A percentile compares a stretch with the other conserved stretches of the same genome.
These are phyloP conservation scores for Lipomyces lipofer DNA, from an alignment of 805 yeast genomes.

Conservation along the genomic window DNA sequence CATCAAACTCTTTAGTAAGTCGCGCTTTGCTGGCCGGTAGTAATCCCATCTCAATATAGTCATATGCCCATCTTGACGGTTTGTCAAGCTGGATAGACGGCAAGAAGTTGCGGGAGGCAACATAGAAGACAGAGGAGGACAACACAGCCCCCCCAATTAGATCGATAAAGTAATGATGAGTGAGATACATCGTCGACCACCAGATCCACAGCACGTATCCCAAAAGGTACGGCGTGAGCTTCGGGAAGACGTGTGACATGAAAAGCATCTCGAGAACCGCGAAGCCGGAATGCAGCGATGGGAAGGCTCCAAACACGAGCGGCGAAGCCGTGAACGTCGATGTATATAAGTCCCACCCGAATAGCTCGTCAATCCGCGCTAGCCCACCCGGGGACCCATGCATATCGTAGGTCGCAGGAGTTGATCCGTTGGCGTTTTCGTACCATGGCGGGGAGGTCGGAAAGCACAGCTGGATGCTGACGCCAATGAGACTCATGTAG, in stretches of 20 bases:
- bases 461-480: slow-evolving; percentile 72
- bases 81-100: slow-evolving; percentile 51
- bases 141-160: slow-evolving; percentile 91
- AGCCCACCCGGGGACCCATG: slow-evolving; percentile 95
- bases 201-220: slow-evolving; percentile 91
- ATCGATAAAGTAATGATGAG: slow-evolving; percentile 95
- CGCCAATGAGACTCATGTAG: slow-evolving; percentile 87
- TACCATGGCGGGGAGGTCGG: slow-evolving; percentile 99
- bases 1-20: slow-evolving; percentile 23
- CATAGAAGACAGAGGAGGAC: slow-evolving; percentile 66
- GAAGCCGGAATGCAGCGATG: slow-evolving; percentile 89
- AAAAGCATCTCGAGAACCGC: slow-evolving; percentile 92
- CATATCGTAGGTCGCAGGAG: slow-evolving; percentile 89
- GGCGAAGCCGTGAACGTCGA: slow-evolving; percentile 82
- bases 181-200: slow-evolving; percentile 98
- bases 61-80: slow-evolving; percentile 46
- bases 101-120: slow-evolving; percentile 62
- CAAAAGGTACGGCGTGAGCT: slow-evolving; percentile 56
- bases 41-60: slow-evolving; percentile 40
- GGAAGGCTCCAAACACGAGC: slow-evolving; percentile 85
- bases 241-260: slow-evolving; percentile 79
- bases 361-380: slow-evolving; percentile 75
- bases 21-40: slow-evolving; percentile 24
- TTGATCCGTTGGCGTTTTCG: slow-evolving; percentile 69
- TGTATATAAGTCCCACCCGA: slow-evolving; percentile 82